Conservation (phyloP, 768 basidiomycete species). For the Pisolithus microcarpus region DNA sequence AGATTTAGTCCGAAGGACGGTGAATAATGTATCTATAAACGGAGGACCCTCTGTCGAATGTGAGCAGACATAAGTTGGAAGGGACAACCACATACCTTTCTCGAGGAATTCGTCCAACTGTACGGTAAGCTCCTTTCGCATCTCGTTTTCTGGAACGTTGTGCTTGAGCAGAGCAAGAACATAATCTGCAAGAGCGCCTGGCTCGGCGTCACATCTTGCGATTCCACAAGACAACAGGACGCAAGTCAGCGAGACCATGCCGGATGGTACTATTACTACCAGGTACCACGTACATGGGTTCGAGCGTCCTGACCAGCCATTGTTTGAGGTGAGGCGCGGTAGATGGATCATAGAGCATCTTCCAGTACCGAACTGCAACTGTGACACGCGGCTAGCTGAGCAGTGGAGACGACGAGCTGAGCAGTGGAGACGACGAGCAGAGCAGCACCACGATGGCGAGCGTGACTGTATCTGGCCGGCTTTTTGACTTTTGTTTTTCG, state of each 20-base stretch:
- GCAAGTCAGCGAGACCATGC: background rate
- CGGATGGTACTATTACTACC: background rate
- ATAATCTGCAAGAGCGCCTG: slow-evolving; percentile 88
- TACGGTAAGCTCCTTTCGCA: slow-evolving; percentile 65
- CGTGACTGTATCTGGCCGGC: background rate
- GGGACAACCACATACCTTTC: slow-evolving; percentile 48
- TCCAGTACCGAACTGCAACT: too few relatives aligned
- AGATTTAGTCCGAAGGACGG: slow-evolving; percentile 76
- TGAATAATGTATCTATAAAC: slow-evolving; percentile 85
- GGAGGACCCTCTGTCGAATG: slow-evolving; percentile 47
- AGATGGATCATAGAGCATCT: slow-evolving; percentile 63
- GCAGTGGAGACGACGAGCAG: slow-evolving; percentile 3
- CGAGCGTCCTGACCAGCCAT: slow-evolving; percentile 84
- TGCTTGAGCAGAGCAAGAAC: slow-evolving; percentile 90
- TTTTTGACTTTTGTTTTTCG: background rate
- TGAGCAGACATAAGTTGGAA: slow-evolving; percentile 5
- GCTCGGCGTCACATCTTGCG: slow-evolving; percentile 90
- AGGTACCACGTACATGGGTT: slow-evolving; percentile 92
- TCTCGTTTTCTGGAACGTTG: slow-evolving; percentile 73
- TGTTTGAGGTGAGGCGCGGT: slow-evolving; percentile 65
- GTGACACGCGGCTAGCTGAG: background rate
- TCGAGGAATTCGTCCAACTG: slow-evolving; percentile 93
- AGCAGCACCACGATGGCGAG: background rate
- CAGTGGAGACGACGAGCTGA: too few relatives aligned
- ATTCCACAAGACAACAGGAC: background rate